Conservation (phyloP, 1,139 yeast genomes). For the Geotrichum siamense region DNA sequence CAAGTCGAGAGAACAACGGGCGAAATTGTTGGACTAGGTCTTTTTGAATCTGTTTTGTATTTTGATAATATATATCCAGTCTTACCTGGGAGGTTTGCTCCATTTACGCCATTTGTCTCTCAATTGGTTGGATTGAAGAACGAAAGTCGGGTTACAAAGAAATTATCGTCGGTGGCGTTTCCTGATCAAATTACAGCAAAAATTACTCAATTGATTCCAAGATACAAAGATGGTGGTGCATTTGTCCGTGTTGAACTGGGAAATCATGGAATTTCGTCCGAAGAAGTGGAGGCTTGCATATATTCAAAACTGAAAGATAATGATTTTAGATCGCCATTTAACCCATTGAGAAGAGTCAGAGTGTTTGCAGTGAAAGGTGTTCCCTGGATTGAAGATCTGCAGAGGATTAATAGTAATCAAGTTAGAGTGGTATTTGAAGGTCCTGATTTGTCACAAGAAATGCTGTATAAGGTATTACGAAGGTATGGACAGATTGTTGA, state of each 20-base stretch:
- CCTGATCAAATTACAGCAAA: constrained; percentile 40
- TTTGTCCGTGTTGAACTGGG: constrained; percentile 57
- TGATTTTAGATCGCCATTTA: constrained; percentile 20
- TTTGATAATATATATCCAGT: constrained; percentile 33
- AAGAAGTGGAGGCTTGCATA: constrained; percentile 26
- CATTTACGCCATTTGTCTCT: constrained; percentile 23
- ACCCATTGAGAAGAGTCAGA: constrained; percentile 39
- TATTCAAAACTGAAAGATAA: constrained; percentile 22
- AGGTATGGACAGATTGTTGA: constrained; percentile 80
- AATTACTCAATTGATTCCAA: constrained; percentile 48
- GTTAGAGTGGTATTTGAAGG: constrained; percentile 72
- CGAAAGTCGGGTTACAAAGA: constrained; percentile 31
- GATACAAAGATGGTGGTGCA: constrained; percentile 89
- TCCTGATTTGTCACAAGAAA: constrained; percentile 69
- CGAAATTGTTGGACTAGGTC: constrained; percentile 43
- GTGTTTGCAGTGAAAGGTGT: constrained; percentile 76
- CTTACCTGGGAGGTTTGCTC: constrained; percentile 33
- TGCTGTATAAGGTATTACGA: constrained; percentile 70
- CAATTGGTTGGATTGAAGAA: constrained; percentile 12
- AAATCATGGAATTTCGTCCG: constrained; percentile 21
- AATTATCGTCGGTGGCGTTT: constrained; percentile 37
- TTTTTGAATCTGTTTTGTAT: constrained; percentile 45
- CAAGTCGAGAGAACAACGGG: constrained; percentile 45
- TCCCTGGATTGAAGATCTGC: constrained; percentile 94
- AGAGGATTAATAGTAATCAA: constrained; percentile 60